phyloP scores from a whole-genome alignment of 2,329 filamentous ascomycete species.

The Ascochyta pisi region DNA sequence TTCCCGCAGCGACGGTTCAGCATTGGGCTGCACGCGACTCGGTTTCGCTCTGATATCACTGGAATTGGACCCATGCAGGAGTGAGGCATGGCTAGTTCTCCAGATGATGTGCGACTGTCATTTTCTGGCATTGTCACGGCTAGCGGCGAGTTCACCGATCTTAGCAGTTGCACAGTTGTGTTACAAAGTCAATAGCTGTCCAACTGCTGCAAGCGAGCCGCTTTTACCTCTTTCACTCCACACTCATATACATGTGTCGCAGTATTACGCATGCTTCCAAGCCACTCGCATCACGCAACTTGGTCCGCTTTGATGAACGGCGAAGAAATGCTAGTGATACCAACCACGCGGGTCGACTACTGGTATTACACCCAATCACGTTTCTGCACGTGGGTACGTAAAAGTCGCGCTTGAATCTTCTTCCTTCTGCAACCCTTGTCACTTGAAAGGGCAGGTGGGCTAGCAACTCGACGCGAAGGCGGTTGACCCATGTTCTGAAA shows the following conservation, averaged over 20 bases:
- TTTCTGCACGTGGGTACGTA: slow-evolving; percentile 7
- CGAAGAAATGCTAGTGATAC: slow-evolving; percentile 1
- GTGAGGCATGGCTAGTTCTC: not conserved
- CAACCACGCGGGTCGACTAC: slow-evolving; percentile 1
- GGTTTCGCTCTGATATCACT: not conserved
- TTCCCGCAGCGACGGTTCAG: not conserved
- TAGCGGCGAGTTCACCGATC: not conserved
- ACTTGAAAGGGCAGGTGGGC: not conserved
- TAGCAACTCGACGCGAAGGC: not conserved
- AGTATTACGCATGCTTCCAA: slow-evolving; percentile 7
- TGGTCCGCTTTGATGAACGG: not conserved
- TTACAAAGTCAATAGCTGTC: not conserved
- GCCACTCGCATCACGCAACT: slow-evolving; percentile 10
- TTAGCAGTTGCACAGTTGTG: not conserved
- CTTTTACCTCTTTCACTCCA: not conserved
- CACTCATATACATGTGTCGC: not conserved
- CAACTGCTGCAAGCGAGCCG: not conserved
- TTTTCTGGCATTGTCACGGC: not conserved
- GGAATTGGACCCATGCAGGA: not conserved
- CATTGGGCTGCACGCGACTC: not conserved
- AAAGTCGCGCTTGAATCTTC: slow-evolving; percentile 1
- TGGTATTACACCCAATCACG: slow-evolving; percentile 7
- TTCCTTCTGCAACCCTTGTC: not conserved
- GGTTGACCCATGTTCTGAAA: slow-evolving; percentile 2
- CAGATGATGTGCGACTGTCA: not conserved